These are phyloP conservation scores for Tolypocladium guangdongense DNA, from an alignment of 2,329 filamentous ascomycete species.

Conservation along the genomic window DNA sequence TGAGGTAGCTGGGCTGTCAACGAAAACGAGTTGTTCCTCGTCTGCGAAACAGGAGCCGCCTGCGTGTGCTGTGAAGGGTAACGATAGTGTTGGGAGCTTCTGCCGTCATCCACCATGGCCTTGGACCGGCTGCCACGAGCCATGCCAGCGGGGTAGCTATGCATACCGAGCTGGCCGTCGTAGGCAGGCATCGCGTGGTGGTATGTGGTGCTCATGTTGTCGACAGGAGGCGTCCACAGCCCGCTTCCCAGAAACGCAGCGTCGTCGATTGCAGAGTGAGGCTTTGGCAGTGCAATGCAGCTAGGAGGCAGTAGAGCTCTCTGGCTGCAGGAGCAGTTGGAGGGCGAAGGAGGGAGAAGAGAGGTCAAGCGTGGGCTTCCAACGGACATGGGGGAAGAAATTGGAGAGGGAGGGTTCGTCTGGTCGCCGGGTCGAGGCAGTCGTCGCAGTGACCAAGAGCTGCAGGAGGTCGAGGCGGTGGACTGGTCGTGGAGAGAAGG, in stretches of 20 bases:
- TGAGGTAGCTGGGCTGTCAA: conserved; percentile 2
- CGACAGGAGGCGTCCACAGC: conserved; percentile 38
- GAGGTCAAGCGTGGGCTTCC: conserved; percentile 11
- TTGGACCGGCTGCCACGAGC: conserved; percentile 22
- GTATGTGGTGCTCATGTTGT: conserved; percentile 44
- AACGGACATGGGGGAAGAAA: conserved; percentile 16
- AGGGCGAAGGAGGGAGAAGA: conserved; percentile 10
- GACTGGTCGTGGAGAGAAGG: neutral
- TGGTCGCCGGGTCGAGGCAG: neutral
- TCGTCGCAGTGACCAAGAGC: conserved; percentile 5
- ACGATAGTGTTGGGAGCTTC: conserved; percentile 19
- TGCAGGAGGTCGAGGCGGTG: neutral
- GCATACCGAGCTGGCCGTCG: conserved; percentile 29
- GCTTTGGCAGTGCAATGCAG: conserved; percentile 12
- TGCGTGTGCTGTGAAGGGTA: conserved; percentile 16
- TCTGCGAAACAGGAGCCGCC: conserved; percentile 2
- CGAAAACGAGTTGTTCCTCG: conserved; percentile 6
- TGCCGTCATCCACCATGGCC: conserved; percentile 21
- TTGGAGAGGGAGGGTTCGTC: neutral
- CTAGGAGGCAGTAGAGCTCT: conserved; percentile 8
- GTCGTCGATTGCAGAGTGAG: conserved; percentile 9
- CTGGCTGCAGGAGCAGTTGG: conserved; percentile 9
- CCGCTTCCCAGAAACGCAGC: conserved; percentile 20
- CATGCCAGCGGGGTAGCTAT: conserved; percentile 25
- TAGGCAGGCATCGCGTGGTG: conserved; percentile 36